Conservation (phyloP, 768 basidiomycete genomes). For the Leccinellum rugosiceps region DNA sequence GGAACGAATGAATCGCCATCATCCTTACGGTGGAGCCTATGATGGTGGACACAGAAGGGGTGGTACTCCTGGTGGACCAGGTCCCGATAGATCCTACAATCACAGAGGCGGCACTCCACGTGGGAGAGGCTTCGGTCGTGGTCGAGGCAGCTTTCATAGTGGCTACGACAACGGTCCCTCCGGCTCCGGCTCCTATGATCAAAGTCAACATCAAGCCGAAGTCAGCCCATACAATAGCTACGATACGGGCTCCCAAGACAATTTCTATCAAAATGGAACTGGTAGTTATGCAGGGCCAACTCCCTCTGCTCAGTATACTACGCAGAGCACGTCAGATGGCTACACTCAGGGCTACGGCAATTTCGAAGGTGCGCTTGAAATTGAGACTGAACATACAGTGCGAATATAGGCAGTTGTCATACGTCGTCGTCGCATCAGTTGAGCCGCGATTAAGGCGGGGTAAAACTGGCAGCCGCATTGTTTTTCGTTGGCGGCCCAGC, state of each 20-base stretch:
- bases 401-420: slow-evolving; percentile 40
- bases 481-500: slow-evolving; percentile 20
- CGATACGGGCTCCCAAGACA: slow-evolving; percentile 53
- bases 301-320: slow-evolving; percentile 51
- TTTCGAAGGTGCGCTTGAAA: slow-evolving; percentile 83
- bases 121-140: slow-evolving; percentile 50
- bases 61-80: slow-evolving; percentile 61
- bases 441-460: slow-evolving; percentile 51
- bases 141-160: slow-evolving; percentile 52
- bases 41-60: slow-evolving; percentile 62
- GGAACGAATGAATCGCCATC: slow-evolving; percentile 76
- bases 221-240: slow-evolving; percentile 68
- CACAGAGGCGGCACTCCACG: slow-evolving; percentile 55
- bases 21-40: slow-evolving; percentile 75
- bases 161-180: slow-evolving; percentile 55
- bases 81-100: slow-evolving; percentile 68
- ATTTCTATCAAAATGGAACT: slow-evolving; percentile 72
- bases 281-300: slow-evolving; percentile 51
- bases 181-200: slow-evolving; percentile 55
- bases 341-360: slow-evolving; percentile 60
- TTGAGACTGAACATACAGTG: slow-evolving; percentile 54
- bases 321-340: slow-evolving; percentile 44
- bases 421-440: slow-evolving; percentile 32
- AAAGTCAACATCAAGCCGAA: slow-evolving; percentile 59
- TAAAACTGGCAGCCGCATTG: slow-evolving; percentile 38